Base-by-base conservation (phyloP, 352 stramenopile species). In the Phytophthora fragariaefolia region DNA sequence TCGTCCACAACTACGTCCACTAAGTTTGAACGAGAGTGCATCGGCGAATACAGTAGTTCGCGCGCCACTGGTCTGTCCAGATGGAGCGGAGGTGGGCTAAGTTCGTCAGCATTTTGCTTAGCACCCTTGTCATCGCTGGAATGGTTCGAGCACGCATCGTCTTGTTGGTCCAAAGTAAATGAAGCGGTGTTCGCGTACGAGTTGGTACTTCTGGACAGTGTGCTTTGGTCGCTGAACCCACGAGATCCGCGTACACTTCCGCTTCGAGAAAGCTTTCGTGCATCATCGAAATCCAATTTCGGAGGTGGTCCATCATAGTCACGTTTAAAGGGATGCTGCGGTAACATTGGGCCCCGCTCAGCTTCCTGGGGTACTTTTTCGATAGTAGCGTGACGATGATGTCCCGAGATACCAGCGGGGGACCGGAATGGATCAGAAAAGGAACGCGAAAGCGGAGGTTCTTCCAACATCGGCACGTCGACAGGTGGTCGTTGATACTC, bases 361-460 rank as follows among this genome's bases (percentile, higher is more conserved):
- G 69, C 62, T 10, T 83, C 73, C 1, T 60, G 49, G 9, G 63
- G 56, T 6, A 55, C 59, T 18, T 71, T 69, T n/a, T 77, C 62
- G 28, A 62, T 58, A 0, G 72, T 45, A 20, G 75, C 74, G 27
- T 80, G 58, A 68, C 71, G 76, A 12, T 73, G 65, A 6, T 52
- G 69, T n/a, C 69, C 63, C 27, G 78, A 58, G n/a, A 71, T 63
- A 17, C 75, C 70, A 2, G 69, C 74, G 0, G 81, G 82, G 3
- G 82, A 90, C 43, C 78, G 71, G 42, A 88, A 91, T 12, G 82
- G 79, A 26, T 93, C 85, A 18, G 81, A 90, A 55, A 76, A 82
- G 4, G 85, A 93, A 15, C 83, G 73, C 8, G 82, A 80, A 12
- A 91, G 56, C 1, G 58, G 66, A 22, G 71, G 58, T 23, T 76